Conservation (phyloP, 495 filamentous ascomycete species). For the Hypomontagnella monticulosa region DNA sequence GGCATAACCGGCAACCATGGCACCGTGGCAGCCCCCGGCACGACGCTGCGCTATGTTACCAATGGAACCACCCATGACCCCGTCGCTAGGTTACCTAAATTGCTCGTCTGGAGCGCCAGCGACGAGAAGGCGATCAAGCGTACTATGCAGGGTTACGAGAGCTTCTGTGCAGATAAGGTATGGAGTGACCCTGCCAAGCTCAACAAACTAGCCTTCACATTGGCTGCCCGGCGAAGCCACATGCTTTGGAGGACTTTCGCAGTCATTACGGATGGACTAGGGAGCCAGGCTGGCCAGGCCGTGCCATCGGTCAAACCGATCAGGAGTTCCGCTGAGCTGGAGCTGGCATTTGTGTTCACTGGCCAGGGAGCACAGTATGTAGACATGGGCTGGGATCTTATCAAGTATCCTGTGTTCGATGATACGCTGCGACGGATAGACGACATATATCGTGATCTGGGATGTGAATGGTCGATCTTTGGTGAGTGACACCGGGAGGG, state of each 20-base stretch:
- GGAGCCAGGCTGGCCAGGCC: not conserved
- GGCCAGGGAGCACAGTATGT: slow-evolving; percentile 58
- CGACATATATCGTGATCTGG: slow-evolving; percentile 25
- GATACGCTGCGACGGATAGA: slow-evolving; percentile 30
- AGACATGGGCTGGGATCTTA: slow-evolving; percentile 59
- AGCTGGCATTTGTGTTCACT: slow-evolving; percentile 50
- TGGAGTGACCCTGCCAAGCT: slow-evolving; percentile 5
- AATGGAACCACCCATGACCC: not conserved
- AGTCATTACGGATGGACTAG: slow-evolving; percentile 9
- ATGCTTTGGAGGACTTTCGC: slow-evolving; percentile 41
- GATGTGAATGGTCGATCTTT: slow-evolving; percentile 46
- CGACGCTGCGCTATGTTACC: not conserved
- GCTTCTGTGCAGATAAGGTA: slow-evolving; percentile 7
- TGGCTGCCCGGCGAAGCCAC: slow-evolving; percentile 39
- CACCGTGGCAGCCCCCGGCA: not conserved
- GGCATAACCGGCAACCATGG: slow-evolving; percentile 8
- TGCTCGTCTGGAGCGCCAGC: slow-evolving; percentile 9
- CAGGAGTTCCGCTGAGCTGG: not conserved
- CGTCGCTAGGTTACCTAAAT: not conserved
- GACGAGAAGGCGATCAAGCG: slow-evolving; percentile 35
- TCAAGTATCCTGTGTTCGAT: slow-evolving; percentile 37
- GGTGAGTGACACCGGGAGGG: slow-evolving; percentile 17
- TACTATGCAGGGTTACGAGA: slow-evolving; percentile 13
- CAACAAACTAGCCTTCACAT: slow-evolving; percentile 40
- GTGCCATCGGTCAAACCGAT: slow-evolving; percentile 10